These are phyloP conservation scores for Colletotrichum nymphaeae DNA, from an alignment of 2,329 filamentous ascomycete genomes.

Conservation along the genomic window DNA sequence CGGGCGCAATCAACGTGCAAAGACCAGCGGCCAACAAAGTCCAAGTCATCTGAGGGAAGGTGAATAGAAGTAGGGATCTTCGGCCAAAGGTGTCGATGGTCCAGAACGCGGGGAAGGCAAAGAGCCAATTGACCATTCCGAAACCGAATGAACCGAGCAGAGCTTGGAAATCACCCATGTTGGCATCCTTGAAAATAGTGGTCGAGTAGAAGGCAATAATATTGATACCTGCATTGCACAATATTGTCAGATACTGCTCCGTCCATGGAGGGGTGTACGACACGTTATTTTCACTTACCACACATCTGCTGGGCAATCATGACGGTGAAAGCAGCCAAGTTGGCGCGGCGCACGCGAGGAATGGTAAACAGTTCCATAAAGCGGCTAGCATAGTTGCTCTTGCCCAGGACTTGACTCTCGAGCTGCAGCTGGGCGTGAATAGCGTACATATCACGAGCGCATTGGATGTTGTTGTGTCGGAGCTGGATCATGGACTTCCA, in stretches of 20 bases:
- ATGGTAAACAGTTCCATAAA: conserved; percentile 76
- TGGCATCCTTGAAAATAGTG: conserved; percentile 69
- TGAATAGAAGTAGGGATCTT: conserved; percentile 64
- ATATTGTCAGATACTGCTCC: not conserved
- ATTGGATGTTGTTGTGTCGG: conserved; percentile 66
- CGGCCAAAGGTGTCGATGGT: conserved; percentile 64
- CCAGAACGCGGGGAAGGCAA: conserved; percentile 67
- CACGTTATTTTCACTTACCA: conserved; percentile 43
- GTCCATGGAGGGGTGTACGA: not conserved
- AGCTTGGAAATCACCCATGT: conserved; percentile 65
- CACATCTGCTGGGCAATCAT: conserved; percentile 85
- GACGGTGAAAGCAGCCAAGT: conserved; percentile 79
- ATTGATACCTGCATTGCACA: conserved; percentile 62
- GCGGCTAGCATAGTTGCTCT: conserved; percentile 69
- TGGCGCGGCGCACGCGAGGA: conserved; percentile 77
- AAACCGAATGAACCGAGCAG: conserved; percentile 60
- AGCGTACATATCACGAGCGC: conserved; percentile 71
- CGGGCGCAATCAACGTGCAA: conserved; percentile 58
- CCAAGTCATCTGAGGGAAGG: conserved; percentile 71
- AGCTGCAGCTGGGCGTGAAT: conserved; percentile 73
- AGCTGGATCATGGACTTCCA: conserved; percentile 65
- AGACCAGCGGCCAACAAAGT: conserved; percentile 68
- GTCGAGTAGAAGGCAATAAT: conserved; percentile 83
- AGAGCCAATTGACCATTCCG: conserved; percentile 69
- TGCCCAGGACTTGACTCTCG: conserved; percentile 62